phyloP scores from a whole-genome alignment of 2,329 filamentous ascomycete species.

The Exophiala sp. region DNA sequence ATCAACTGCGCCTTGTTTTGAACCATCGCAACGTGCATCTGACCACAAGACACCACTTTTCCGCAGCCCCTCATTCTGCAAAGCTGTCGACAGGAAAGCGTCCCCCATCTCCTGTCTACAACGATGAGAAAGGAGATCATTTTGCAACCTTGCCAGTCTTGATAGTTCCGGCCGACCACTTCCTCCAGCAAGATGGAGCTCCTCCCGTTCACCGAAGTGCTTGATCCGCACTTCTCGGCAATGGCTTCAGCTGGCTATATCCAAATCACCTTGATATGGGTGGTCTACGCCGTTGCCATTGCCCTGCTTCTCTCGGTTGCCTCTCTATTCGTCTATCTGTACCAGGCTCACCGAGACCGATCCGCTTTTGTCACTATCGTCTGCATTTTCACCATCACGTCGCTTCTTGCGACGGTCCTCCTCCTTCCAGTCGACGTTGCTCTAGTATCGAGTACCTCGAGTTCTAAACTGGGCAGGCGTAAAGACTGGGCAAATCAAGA shows the following conservation, averaged over 20 bases:
- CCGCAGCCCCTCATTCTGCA: neutral
- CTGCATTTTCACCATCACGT: slow-evolving; percentile 78
- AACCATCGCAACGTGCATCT: neutral
- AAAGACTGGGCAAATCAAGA: slow-evolving; percentile 92
- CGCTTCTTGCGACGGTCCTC: slow-evolving; percentile 83
- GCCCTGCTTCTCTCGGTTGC: slow-evolving; percentile 69
- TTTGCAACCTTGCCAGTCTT: neutral
- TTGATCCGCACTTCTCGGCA: slow-evolving; percentile 16
- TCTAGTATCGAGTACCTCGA: slow-evolving; percentile 81
- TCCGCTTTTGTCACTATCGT: slow-evolving; percentile 75
- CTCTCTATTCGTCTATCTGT: slow-evolving; percentile 80
- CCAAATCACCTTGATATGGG: slow-evolving; percentile 89
- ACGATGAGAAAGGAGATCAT: neutral
- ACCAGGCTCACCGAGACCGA: slow-evolving; percentile 82
- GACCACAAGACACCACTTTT: neutral
- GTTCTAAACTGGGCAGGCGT: slow-evolving; percentile 68
- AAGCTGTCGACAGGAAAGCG: too few species aligned
- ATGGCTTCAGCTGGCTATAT: slow-evolving; percentile 58
- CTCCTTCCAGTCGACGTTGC: slow-evolving; percentile 93
- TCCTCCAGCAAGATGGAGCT: slow-evolving; percentile 3
- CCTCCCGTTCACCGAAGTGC: slow-evolving; percentile 1
- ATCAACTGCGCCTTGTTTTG: neutral
- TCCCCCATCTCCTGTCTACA: too few species aligned
- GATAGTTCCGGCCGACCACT: neutral
- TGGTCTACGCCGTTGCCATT: slow-evolving; percentile 80